Evolutionary conservation across 352 stramenopile genomes (phyloP).

Genomic region (Pythium oligandrum): DNA sequence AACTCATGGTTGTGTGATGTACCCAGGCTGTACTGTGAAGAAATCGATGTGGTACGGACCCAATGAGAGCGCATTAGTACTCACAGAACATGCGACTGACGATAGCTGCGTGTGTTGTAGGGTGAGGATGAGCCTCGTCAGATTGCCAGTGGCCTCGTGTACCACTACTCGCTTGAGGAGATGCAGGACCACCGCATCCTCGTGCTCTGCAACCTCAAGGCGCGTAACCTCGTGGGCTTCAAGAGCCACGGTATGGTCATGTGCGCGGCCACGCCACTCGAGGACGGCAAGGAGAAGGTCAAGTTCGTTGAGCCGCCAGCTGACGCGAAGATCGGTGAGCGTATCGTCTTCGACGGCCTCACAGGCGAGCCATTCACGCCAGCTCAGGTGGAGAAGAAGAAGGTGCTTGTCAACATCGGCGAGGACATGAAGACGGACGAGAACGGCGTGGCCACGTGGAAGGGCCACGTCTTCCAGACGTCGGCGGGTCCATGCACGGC

Average conservation of each 20-base stretch:
- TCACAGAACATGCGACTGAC: slow-evolving; percentile 1
- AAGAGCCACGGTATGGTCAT: slow-evolving; percentile 91
- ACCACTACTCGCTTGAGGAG: slow-evolving; percentile 85
- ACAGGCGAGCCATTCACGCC: slow-evolving; percentile 69
- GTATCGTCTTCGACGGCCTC: slow-evolving; percentile 65
- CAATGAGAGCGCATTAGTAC: background rate
- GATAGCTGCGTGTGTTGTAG: background rate
- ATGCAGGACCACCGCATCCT: slow-evolving; percentile 83
- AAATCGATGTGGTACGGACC: slow-evolving; percentile 78
- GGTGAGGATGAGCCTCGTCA: slow-evolving; percentile 80
- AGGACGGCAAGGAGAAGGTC: slow-evolving; percentile 76
- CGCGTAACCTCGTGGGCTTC: slow-evolving; percentile 87
- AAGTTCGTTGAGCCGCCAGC: slow-evolving; percentile 81
- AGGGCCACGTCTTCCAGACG: slow-evolving; percentile 72
- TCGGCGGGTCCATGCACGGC: slow-evolving; percentile 72
- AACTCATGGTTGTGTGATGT: background rate
- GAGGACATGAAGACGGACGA: slow-evolving; percentile 83
- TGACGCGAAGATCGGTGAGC: slow-evolving; percentile 68
- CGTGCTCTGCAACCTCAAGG: slow-evolving; percentile 90
- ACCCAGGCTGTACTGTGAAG: slow-evolving; percentile 83
- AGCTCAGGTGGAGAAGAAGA: slow-evolving; percentile 88
- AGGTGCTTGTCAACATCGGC: slow-evolving; percentile 72
- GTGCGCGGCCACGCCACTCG: slow-evolving; percentile 65
- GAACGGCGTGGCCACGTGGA: slow-evolving; percentile 76
- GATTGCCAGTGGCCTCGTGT: slow-evolving; percentile 84